A percentile compares a stretch with the other conserved stretches of the same genome.
phyloP scores from a whole-genome alignment of 768 basidiomycete species.

The Collybia sp. region DNA sequence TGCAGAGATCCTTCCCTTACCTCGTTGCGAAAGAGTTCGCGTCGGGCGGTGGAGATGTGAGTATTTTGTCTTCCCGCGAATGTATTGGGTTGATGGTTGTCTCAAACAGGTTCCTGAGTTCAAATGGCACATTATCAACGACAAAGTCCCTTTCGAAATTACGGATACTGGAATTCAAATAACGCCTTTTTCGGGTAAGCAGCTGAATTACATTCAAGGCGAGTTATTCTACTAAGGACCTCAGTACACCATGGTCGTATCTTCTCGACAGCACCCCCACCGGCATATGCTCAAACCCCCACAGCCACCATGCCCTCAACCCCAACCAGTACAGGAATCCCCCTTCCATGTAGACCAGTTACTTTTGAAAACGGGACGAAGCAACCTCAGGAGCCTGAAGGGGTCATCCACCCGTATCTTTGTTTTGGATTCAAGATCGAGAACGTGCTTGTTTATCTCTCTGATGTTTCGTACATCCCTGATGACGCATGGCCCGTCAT shows the following conservation, averaged over 20 bases:
- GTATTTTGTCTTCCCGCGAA: constrained; percentile 11
- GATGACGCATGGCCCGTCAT: constrained; percentile 61
- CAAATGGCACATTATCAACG: constrained; percentile 76
- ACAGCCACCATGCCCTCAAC: constrained; percentile 28
- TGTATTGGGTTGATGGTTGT: neutral
- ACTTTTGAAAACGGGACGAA: neutral
- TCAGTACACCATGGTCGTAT: constrained; percentile 73
- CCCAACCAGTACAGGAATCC: constrained; percentile 24
- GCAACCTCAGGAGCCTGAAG: constrained; percentile 9
- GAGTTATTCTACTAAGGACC: constrained; percentile 5
- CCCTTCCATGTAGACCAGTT: constrained; percentile 16
- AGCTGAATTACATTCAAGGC: constrained; percentile 9
- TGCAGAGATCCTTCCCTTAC: constrained; percentile 77
- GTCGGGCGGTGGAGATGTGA: constrained; percentile 76
- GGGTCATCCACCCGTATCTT: constrained; percentile 49
- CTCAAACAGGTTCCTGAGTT: constrained; percentile 68
- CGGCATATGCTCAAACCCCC: constrained; percentile 36
- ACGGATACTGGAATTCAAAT: constrained; percentile 56
- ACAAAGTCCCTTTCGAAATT: constrained; percentile 64
- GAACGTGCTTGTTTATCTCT: constrained; percentile 67
- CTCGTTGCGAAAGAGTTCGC: constrained; percentile 71
- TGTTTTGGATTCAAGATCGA: constrained; percentile 71
- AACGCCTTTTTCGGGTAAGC: constrained; percentile 63
- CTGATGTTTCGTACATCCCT: constrained; percentile 81
- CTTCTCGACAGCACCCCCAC: constrained; percentile 39